Base-by-base conservation (phyloP, 1,139 yeast species). In the Blastobotrys malaysiensis region DNA sequence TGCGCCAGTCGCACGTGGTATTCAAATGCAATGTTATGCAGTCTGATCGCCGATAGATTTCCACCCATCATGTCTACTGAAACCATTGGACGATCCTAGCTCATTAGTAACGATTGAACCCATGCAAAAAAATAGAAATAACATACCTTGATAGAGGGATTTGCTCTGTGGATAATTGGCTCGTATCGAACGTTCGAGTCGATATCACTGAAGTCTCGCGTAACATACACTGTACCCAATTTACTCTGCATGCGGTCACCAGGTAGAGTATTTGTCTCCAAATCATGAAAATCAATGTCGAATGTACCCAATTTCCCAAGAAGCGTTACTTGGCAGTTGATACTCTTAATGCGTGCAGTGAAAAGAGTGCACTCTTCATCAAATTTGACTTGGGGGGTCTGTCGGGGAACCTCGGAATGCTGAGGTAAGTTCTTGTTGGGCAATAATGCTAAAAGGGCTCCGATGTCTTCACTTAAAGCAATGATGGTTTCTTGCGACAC, bases 231-330 rank as follows among this genome's bases (percentile, higher is more conserved):
- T 5, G 58, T 43, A 11, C 51, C 46, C 5, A 61, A 43, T 16
- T 58, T 52, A 3, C 54, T 43, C 44, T 57, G 60, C 13, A 52
- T 49, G 3, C 43, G 43, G 11, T 54, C 55, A 14, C 52, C 43
- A 9, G 51, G 43, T 31, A 60, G 19, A 5, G 56, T 9, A 22
- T 59, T 57, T 9, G 55, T 43, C 47, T n/a, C 65, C 20, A 65
- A 57, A n/a, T 67, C 65, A 19, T 67, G 69, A 48, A 66, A 63
- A 18, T 71, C 73, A 45, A 63, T 43, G 36, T 62, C 58, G 45
- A 64, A 52, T 11, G 36, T 45, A 2, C 66, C 65, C 26, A 64
- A 2, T 5, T 14, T 13, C 39, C 39, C 39, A 31, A 16, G 13
- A 7, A 31, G 16, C 16, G 4, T 31, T 1, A 31, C 7, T 16